phyloP scores from a whole-genome alignment of 148 eudicot species.

The Rhododendron molle region DNA sequence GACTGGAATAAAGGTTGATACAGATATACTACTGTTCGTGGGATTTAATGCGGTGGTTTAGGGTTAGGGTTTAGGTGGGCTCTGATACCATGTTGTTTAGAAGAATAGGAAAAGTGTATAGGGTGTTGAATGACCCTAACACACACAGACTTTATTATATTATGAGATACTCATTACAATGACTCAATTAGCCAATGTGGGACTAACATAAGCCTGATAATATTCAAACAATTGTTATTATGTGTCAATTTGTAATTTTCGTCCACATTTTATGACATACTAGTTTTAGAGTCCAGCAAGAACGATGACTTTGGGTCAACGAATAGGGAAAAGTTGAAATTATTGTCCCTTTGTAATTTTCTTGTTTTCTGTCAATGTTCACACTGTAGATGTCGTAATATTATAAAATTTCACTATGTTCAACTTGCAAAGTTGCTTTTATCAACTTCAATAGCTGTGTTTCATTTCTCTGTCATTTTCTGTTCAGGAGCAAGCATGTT shows the following conservation, averaged over 20 bases:
- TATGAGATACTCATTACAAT: too few relatives aligned
- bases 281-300: background rate
- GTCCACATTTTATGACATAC: background rate
- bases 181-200: too few relatives aligned
- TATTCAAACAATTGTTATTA: too few relatives aligned
- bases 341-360: background rate
- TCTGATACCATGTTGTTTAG: too few relatives aligned
- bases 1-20: too few relatives aligned
- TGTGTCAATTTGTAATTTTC: background rate
- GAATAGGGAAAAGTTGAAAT: background rate
- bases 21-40: too few relatives aligned
- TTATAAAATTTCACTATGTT: background rate
- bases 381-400: background rate
- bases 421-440: background rate
- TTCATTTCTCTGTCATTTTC: conserved; percentile 2
- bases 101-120: too few relatives aligned
- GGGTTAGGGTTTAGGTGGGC: too few relatives aligned
- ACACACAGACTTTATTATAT: too few relatives aligned
- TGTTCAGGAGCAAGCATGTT: conserved; percentile 54
- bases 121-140: too few relatives aligned
- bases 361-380: background rate
- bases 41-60: too few relatives aligned
- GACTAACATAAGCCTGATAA: too few relatives aligned
- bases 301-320: background rate
- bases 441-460: background rate